Base-by-base conservation (phyloP, 192 early-diverging fungal genomes). In the Mortierella claussenii region DNA sequence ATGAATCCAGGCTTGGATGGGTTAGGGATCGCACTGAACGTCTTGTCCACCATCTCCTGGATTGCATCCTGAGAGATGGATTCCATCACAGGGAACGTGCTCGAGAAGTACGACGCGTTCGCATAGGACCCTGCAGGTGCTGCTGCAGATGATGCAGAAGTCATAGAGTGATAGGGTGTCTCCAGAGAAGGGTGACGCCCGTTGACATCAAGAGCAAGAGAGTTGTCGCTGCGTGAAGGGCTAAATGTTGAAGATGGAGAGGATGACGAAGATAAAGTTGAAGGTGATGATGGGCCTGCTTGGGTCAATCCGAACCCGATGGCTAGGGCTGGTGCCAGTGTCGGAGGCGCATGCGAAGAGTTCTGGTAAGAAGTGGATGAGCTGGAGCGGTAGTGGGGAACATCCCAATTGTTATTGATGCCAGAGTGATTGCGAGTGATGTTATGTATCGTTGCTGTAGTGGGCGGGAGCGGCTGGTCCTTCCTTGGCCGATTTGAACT, bases 41-140 rank as follows among this genome's bases (percentile, higher is more conserved):
- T 92, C 68, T 90, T 93, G 42, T 95, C 91, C 18, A 97, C 93
- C 92, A 98, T 95, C 55, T 98, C 94, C 52, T 93, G 88, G 43
- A 98, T 94, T 0, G 97, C 94, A 62, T 96, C 94, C 69, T 95
- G 94, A 13, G 89, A 88, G 88, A 98, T 91, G 11, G 91, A 89
- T 75, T 98, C 95, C 88, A 97, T 93, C 31, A 96, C 88, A 0
- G 97, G 90, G 79, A 91, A 92, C 24, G 90, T 91, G 66, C 89
- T 80, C 44, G 61, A 92, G 84, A 65, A 81, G 63, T 74, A 87
- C 60, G 82, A 55, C 3, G 78, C 78, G n/a, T 68, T 28, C 2
- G 73, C 61, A 31, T 62, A 62, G 0, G 65, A 65, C 24, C 68
- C 60, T 33, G 71, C 31, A n/a, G 54, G 55, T 0, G 50, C 47